phyloP scores from a whole-genome alignment of 1,139 yeast species.

The Magnusiomyces paraingens region DNA sequence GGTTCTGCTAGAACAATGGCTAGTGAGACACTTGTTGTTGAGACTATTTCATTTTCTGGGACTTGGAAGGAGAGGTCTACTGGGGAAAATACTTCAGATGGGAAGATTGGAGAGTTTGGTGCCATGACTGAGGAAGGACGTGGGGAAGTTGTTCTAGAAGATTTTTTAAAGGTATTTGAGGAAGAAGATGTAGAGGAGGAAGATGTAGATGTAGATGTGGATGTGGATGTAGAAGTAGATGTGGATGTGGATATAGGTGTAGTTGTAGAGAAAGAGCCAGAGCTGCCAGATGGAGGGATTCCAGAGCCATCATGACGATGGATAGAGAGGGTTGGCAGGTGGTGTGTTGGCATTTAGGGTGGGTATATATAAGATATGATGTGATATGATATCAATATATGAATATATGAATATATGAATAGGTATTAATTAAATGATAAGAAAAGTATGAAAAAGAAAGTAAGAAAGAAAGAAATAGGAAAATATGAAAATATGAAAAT shows the following conservation, averaged over 20 bases:
- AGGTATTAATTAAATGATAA: too few species aligned
- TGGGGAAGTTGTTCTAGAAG: background rate
- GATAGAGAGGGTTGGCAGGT: background rate
- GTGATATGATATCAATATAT: background rate
- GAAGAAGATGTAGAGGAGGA: background rate
- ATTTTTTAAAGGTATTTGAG: background rate
- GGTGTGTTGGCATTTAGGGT: background rate
- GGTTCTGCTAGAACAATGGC: constrained; percentile 68
- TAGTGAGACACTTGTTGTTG: constrained; percentile 14
- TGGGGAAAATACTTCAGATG: constrained; percentile 15
- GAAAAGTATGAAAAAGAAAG: too few species aligned
- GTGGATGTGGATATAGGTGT: too few species aligned
- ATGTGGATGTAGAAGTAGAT: too few species aligned
- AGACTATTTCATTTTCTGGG: constrained; percentile 13
- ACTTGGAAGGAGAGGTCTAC: constrained; percentile 13
- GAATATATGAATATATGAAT: too few species aligned
- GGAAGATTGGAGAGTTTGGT: constrained; percentile 15
- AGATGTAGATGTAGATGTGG: too few species aligned
- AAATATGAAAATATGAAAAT: too few species aligned
- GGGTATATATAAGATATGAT: background rate
- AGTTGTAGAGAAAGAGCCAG: too few species aligned
- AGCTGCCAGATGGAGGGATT: background rate
- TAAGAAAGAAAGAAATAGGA: too few species aligned
- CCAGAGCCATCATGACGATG: background rate
- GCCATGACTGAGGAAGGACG: background rate